A percentile compares a stretch with the other conserved stretches of the same genome.
Evolutionary conservation across 2,329 filamentous ascomycete genomes (phyloP).

Genomic region (Davidsoniella eucalypti): DNA sequence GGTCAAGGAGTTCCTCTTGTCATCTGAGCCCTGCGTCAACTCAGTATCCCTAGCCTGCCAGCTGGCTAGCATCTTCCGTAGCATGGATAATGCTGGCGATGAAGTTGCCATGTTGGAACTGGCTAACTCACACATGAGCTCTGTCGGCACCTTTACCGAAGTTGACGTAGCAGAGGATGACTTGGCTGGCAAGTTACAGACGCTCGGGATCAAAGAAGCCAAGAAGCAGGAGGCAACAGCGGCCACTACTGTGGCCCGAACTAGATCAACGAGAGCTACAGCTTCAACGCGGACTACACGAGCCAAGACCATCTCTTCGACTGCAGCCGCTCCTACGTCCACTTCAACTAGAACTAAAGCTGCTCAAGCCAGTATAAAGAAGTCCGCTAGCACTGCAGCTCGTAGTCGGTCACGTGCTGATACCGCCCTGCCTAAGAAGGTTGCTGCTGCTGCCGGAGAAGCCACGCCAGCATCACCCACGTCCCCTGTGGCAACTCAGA

Average conservation of each 20-base stretch:
- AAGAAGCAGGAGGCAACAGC: neutral
- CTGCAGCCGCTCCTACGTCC: neutral
- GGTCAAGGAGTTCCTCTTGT: constrained; percentile 5
- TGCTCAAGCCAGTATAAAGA: neutral
- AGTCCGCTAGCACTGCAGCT: neutral
- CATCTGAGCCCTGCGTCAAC: constrained; percentile 8
- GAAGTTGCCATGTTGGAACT: constrained; percentile 28
- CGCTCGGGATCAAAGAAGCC: constrained; percentile 19
- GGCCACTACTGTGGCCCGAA: neutral
- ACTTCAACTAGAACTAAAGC: neutral
- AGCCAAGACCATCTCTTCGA: constrained; percentile 12
- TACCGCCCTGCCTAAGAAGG: constrained; percentile 1
- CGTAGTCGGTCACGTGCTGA: neutral
- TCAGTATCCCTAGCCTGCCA: constrained; percentile 30
- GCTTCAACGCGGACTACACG: constrained; percentile 14
- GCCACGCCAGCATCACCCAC: neutral
- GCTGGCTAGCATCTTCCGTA: constrained; percentile 38
- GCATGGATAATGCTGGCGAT: constrained; percentile 28
- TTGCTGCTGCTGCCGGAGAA: neutral
- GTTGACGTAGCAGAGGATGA: constrained; percentile 6
- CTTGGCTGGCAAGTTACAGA: constrained; percentile 20
- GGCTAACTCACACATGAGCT: constrained; percentile 31
- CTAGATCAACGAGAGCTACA: constrained; percentile 15
- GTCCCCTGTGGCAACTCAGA: constrained; percentile 1
- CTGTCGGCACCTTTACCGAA: neutral